phyloP scores from a whole-genome alignment of 345 rosid genomes.

The Lepidium africanum region DNA sequence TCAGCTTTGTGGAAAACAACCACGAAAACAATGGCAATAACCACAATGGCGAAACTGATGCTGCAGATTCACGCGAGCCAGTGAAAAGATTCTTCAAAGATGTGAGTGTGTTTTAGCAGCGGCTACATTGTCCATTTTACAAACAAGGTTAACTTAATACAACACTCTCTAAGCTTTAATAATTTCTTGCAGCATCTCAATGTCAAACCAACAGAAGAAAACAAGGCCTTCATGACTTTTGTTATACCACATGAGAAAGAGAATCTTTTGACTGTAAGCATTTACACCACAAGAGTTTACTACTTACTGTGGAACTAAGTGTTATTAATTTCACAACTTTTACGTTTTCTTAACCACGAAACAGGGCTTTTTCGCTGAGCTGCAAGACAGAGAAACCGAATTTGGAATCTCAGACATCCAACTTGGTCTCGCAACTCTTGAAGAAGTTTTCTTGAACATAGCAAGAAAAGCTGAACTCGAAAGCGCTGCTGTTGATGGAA shows the following conservation, averaged over 20 bases:
- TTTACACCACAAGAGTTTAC: not conserved
- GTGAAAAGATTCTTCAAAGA: conserved; percentile 67
- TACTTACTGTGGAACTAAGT: not conserved
- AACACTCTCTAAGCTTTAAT: not conserved
- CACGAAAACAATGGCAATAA: conserved; percentile 25
- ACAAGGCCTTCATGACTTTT: conserved; percentile 59
- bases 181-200: conserved; percentile 46
- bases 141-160: not conserved
- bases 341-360: not conserved
- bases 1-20: conserved; percentile 51
- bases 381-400: conserved; percentile 55
- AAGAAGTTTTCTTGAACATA: conserved; percentile 94
- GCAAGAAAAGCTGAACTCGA: conserved; percentile 91
- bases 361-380: conserved; percentile 62
- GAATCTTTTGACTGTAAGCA: conserved; percentile 51
- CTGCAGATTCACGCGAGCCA: conserved; percentile 33
- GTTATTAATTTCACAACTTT: not conserved
- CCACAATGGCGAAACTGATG: conserved; percentile 24
- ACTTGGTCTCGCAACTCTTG: conserved; percentile 87
- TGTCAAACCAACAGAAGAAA: conserved; percentile 63
- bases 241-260: conserved; percentile 84
- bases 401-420: conserved; percentile 79
- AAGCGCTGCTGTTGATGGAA: conserved; percentile 72
- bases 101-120: conserved; percentile 35
- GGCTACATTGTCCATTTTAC: not conserved